These are phyloP conservation scores for Lactarius trivialis DNA, from an alignment of 768 basidiomycete species.

Conservation along the genomic window DNA sequence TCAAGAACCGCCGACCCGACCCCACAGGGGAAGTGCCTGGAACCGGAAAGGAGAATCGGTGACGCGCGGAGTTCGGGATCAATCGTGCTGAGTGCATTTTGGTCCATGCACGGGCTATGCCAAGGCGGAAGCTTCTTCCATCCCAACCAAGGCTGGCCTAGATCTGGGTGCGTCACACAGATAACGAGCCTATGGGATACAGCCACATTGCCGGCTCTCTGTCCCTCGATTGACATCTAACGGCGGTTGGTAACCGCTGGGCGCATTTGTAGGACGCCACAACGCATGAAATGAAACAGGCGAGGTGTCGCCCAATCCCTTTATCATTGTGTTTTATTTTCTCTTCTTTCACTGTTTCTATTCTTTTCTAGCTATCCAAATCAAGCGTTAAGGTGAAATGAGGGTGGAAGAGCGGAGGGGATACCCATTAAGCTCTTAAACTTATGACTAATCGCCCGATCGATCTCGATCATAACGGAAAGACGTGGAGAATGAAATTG, in stretches of 20 bases:
- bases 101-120: slow-evolving; percentile 19
- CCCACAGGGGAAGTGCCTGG: slow-evolving; percentile 23
- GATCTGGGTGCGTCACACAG: slow-evolving; percentile 21
- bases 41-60: slow-evolving; percentile 13
- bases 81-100: slow-evolving; percentile 9
- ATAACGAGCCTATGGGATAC: slow-evolving; percentile 16
- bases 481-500: slow-evolving; percentile 38
- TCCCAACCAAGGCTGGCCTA: slow-evolving; percentile 18
- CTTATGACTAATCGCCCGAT: slow-evolving; percentile 35
- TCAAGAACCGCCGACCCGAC: slow-evolving; percentile 23
- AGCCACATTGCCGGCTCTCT: slow-evolving; percentile 13
- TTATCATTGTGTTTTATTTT: background rate
- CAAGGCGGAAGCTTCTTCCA: slow-evolving; percentile 22
- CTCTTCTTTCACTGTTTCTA: background rate
- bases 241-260: slow-evolving; percentile 9
- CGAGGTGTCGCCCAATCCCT: background rate
- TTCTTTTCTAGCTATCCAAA: background rate
- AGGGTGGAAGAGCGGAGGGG: slow-evolving; percentile 26
- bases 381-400: slow-evolving; percentile 13
- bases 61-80: slow-evolving; percentile 23
- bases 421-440: slow-evolving; percentile 40
- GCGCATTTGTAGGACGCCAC: background rate
- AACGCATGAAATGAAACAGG: slow-evolving; percentile 10
- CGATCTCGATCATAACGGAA: slow-evolving; percentile 37
- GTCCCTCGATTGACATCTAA: background rate